phyloP scores from a whole-genome alignment of 2,329 filamentous ascomycete genomes.

The Sclerotinia nivalis region DNA sequence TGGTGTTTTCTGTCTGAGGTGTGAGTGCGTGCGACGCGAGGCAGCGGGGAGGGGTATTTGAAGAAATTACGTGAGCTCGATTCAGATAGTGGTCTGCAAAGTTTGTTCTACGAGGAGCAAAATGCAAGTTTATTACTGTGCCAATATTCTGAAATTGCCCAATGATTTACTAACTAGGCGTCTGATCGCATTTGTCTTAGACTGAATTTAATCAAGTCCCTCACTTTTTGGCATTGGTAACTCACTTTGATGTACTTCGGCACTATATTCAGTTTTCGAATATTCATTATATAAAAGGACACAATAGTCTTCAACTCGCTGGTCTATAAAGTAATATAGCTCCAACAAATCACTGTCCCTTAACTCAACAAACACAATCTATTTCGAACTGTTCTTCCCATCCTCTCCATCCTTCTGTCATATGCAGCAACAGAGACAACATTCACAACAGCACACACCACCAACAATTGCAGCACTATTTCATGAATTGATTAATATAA shows the following conservation, averaged over 20 bases:
- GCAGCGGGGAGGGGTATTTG: not conserved
- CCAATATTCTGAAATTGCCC: too few relatives aligned
- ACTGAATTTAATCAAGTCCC: not conserved
- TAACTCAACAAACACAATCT: not conserved
- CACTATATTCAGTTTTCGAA: not conserved
- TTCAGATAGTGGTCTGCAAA: too few relatives aligned
- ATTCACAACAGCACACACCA: not conserved
- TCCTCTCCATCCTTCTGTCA: not conserved
- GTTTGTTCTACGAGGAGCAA: too few relatives aligned
- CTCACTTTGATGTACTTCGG: not conserved
- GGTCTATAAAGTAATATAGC: not conserved
- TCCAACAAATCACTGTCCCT: too few relatives aligned
- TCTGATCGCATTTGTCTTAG: not conserved
- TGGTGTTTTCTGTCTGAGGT: not conserved
- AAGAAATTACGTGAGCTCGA: not conserved
- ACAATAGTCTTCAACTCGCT: too few relatives aligned
- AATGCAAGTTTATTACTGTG: too few relatives aligned
- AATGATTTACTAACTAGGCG: not conserved
- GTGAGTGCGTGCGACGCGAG: not conserved
- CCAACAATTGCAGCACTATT: slow-evolving; percentile 5
- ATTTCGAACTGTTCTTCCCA: not conserved
- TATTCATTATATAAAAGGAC: not conserved
- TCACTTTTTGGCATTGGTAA: not conserved
- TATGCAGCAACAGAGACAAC: slow-evolving; percentile 1
- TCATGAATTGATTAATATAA: not conserved